Evolutionary conservation across 1,284 basidiomycete species (phyloP).

Genomic region (Naganishia albida): DNA sequence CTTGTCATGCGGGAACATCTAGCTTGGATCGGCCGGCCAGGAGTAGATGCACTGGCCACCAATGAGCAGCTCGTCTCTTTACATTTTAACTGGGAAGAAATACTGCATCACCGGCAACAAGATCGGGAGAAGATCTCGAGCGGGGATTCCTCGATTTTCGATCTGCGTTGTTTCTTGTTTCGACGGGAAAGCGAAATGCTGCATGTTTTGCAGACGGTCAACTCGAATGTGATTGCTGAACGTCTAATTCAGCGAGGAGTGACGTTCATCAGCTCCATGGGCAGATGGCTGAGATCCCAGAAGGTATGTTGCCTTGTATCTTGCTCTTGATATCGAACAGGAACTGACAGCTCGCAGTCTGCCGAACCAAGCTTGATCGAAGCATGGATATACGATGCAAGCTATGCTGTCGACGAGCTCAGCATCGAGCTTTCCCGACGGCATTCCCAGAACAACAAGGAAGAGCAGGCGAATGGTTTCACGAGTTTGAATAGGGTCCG

Average conservation of each 20-base stretch:
- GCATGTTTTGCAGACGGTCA: conserved; percentile 1
- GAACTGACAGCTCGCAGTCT: neutral
- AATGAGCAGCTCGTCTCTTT: conserved; percentile 1
- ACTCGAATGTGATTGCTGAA: neutral
- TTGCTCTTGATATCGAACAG: neutral
- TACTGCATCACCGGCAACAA: conserved; percentile 13
- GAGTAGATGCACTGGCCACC: conserved; percentile 44
- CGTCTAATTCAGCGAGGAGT: conserved; percentile 14
- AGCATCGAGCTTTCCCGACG: conserved; percentile 16
- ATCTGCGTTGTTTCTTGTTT: conserved; percentile 88
- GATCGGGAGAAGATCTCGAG: conserved; percentile 12
- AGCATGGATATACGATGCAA: conserved; percentile 91
- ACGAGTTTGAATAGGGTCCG: conserved; percentile 18
- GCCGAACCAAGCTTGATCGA: conserved; percentile 77
- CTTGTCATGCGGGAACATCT: conserved; percentile 67
- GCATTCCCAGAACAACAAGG: conserved; percentile 47
- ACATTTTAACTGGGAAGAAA: neutral
- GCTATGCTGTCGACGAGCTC: conserved; percentile 44
- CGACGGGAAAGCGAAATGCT: conserved; percentile 62
- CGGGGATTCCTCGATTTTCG: conserved; percentile 73
- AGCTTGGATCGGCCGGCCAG: conserved; percentile 84
- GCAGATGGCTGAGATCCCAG: conserved; percentile 26
- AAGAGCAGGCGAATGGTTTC: conserved; percentile 52
- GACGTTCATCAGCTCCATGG: conserved; percentile 15
- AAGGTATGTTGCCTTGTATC: conserved; percentile 8